These are phyloP conservation scores for Curvularia spicifera DNA, from an alignment of 2,329 filamentous ascomycete species.

Conservation along the genomic window DNA sequence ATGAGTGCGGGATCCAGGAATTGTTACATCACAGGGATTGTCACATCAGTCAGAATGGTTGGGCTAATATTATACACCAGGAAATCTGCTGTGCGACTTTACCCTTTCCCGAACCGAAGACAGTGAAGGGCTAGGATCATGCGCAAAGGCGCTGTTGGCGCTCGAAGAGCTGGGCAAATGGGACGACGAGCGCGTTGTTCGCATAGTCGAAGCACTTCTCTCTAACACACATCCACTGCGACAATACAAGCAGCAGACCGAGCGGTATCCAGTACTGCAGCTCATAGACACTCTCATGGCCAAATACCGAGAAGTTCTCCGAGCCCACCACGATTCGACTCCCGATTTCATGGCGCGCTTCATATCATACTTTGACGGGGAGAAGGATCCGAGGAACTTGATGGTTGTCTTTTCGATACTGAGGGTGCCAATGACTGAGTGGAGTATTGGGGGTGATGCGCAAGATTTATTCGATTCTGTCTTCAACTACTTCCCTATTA, in stretches of 20 bases:
- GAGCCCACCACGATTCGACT: conserved; percentile 59
- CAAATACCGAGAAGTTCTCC: conserved; percentile 56
- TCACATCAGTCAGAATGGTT: background rate
- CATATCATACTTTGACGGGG: conserved; percentile 69
- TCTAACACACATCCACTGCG: conserved; percentile 64
- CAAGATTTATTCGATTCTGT: conserved; percentile 68
- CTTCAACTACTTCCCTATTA: conserved; percentile 76
- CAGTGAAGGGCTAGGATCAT: conserved; percentile 60
- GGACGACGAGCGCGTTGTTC: conserved; percentile 62
- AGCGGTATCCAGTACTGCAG: conserved; percentile 66
- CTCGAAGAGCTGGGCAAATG: conserved; percentile 67
- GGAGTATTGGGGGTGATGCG: conserved; percentile 66
- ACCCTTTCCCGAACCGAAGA: conserved; percentile 68
- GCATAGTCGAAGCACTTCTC: conserved; percentile 59
- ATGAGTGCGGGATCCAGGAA: background rate
- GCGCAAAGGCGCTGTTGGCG: conserved; percentile 64
- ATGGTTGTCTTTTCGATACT: conserved; percentile 74
- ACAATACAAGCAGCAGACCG: conserved; percentile 66
- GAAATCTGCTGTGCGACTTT: conserved; percentile 66
- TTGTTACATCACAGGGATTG: background rate
- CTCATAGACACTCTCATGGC: conserved; percentile 68
- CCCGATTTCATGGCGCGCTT: conserved; percentile 65
- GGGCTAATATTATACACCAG: conserved; percentile 37
- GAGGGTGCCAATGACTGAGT: conserved; percentile 71
- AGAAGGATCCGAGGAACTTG: conserved; percentile 72